These are phyloP conservation scores for Coemansia sp. DNA, from an alignment of 192 early-diverging fungal genomes.

Conservation along the genomic window DNA sequence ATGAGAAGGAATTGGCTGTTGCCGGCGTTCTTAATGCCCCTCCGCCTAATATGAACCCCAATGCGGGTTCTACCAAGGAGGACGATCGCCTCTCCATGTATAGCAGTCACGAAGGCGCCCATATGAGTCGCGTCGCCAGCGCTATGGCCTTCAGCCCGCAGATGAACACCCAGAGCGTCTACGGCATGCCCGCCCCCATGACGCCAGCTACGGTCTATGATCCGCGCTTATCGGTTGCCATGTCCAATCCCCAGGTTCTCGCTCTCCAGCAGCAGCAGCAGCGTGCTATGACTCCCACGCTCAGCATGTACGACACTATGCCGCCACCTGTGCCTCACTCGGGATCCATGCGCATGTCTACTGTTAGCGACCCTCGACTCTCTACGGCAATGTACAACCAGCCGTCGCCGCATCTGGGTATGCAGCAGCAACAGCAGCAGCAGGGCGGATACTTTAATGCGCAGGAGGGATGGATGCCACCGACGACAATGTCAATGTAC, in stretches of 20 bases:
- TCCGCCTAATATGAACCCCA: conserved; percentile 47
- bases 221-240: conserved; percentile 40
- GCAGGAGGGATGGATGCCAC: conserved; percentile 26
- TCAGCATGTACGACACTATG: conserved; percentile 18
- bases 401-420: conserved; percentile 7
- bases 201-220: conserved; percentile 10
- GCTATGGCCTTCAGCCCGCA: conserved; percentile 24
- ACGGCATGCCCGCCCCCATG: conserved; percentile 17
- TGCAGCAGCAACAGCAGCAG: conserved; percentile 13
- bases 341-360: conserved; percentile 13
- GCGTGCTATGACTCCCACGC: not conserved
- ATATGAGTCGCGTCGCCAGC: conserved; percentile 43
- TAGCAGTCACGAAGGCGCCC: conserved; percentile 21
- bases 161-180: conserved; percentile 28
- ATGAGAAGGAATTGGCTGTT: conserved; percentile 72
- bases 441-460: conserved; percentile 19
- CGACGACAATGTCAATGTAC: conserved; percentile 27
- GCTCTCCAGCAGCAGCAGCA: conserved; percentile 40
- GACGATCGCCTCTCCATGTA: conserved; percentile 34
- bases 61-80: conserved; percentile 36
- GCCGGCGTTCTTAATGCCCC: conserved; percentile 44
- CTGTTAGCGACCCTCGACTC: conserved; percentile 22
- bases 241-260: conserved; percentile 41
- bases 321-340: not conserved
- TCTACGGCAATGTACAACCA: conserved; percentile 38